Base-by-base conservation (phyloP, 2,329 filamentous ascomycete genomes). In the Phialophora expanda region DNA sequence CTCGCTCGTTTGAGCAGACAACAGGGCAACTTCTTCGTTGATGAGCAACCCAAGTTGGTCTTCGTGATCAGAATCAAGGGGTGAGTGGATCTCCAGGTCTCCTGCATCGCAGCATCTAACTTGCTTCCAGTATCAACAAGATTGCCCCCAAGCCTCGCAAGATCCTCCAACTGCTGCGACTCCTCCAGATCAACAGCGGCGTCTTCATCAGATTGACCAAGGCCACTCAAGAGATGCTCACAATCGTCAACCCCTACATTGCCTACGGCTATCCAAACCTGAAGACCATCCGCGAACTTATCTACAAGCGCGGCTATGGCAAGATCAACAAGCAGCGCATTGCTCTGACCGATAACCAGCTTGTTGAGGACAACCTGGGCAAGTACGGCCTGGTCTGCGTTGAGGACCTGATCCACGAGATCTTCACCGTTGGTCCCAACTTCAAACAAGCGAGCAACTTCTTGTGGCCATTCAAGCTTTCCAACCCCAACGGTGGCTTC, bases 121-220 rank as follows among this genome's bases (percentile, higher is more conserved):
- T 26, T 2, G 38, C 30, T n/a, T 12, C 55, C 71, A 90, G 94
- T 96, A 98, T 99, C 93, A 98, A 98, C 92, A 99, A 99, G 91
- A 98, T 99, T 78, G 89, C 96, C 81, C 95, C 95, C 77, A 98
- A 99, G 91, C 96, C 96, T 84, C 93, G 95, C 88, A 99, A 99
- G 90, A 98, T 97, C 79, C 89, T 99, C 77, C 95, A 99, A 86
- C 92, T 99, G 70, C 93, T 99, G 81, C 94, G 95, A 87, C 92
- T 99, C 74, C 90, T 99, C 78, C 95, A 99, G 87, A 99, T 99
- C 91, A 99, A 99, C 92, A 98, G 97, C 83, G 95, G 94, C 83
- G 92, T 97, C 83, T 99, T 99, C 86, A 87, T 99, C 84, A 90
- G 89, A 79, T 86, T 97, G 79, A 98, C 93, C 85, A 99, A 98